phyloP scores from a whole-genome alignment of 2,329 filamentous ascomycete species.

The Colletotrichum brevisporum region DNA sequence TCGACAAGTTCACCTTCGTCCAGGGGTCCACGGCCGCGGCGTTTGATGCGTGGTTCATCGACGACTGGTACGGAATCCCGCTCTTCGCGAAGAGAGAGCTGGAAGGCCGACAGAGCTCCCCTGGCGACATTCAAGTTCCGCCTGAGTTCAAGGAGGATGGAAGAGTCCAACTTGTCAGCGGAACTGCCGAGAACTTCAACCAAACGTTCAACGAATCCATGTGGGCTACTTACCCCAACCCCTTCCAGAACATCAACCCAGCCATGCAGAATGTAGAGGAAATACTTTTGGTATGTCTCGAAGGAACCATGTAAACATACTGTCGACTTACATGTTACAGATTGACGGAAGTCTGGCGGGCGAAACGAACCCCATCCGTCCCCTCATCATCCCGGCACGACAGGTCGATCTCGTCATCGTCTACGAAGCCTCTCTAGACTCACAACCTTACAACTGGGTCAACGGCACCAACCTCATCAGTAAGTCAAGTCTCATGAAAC shows the following conservation, averaged over 20 bases:
- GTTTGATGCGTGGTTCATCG: conserved; percentile 46
- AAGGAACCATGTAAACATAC: too few relatives aligned
- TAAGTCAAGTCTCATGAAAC: conserved; percentile 20
- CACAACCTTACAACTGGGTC: conserved; percentile 43
- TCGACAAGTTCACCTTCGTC: conserved; percentile 50
- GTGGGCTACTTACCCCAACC: conserved; percentile 50
- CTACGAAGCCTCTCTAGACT: conserved; percentile 49
- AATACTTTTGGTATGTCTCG: conserved; percentile 44
- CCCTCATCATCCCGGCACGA: conserved; percentile 47
- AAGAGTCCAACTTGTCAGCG: conserved; percentile 44
- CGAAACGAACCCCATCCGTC: conserved; percentile 48
- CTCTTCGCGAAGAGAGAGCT: conserved; percentile 45
- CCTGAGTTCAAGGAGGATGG: conserved; percentile 37
- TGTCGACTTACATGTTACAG: conserved; percentile 26
- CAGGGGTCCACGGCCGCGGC: conserved; percentile 49
- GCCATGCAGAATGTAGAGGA: conserved; percentile 45
- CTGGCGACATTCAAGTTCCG: conserved; percentile 40
- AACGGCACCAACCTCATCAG: conserved; percentile 48
- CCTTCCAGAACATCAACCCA: conserved; percentile 47
- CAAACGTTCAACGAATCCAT: conserved; percentile 49
- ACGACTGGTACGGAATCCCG: conserved; percentile 45
- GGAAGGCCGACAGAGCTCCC: conserved; percentile 26
- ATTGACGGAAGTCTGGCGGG: conserved; percentile 50
- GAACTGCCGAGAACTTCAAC: conserved; percentile 45
- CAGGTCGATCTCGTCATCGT: conserved; percentile 49